phyloP scores from a whole-genome alignment of 331 rosid genomes.

The Pyrus hybrid region DNA sequence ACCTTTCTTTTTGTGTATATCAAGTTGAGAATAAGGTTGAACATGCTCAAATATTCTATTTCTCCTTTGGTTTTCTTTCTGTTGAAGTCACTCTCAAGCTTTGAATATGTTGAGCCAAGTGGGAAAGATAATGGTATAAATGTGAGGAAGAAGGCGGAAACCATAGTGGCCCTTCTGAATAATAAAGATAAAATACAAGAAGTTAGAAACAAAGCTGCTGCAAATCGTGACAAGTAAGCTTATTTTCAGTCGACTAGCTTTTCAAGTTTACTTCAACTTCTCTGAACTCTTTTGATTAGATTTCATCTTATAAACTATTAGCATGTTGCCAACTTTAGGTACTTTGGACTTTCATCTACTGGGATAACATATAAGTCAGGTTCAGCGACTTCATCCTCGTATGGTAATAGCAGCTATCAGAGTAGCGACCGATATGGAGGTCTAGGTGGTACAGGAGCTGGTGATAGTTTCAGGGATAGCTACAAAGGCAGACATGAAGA shows the following conservation, averaged over 20 bases:
- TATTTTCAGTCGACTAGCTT: constrained; percentile 4
- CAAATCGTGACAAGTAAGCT: constrained; percentile 90
- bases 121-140: constrained; percentile 95
- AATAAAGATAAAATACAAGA: constrained; percentile 86
- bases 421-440: constrained; percentile 70
- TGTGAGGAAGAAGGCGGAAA: constrained; percentile 94
- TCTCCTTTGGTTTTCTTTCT: constrained; percentile 15
- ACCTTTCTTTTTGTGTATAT: not conserved
- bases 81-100: constrained; percentile 76
- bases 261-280: constrained; percentile 7
- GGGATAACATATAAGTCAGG: constrained; percentile 75
- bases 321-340: constrained; percentile 41
- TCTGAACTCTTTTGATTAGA: not conserved
- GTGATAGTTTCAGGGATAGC: constrained; percentile 50
- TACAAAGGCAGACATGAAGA: constrained; percentile 47
- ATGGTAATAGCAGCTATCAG: constrained; percentile 48
- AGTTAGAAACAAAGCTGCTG: constrained; percentile 83
- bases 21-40: constrained; percentile 6
- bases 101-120: constrained; percentile 93
- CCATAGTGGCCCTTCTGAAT: constrained; percentile 70
- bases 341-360: constrained; percentile 87
- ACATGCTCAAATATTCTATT: constrained; percentile 10
- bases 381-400: constrained; percentile 49
- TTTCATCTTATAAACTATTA: not conserved
- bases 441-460: constrained; percentile 33